phyloP scores from a whole-genome alignment of 768 basidiomycete species.

The Termitomyces sp. region DNA sequence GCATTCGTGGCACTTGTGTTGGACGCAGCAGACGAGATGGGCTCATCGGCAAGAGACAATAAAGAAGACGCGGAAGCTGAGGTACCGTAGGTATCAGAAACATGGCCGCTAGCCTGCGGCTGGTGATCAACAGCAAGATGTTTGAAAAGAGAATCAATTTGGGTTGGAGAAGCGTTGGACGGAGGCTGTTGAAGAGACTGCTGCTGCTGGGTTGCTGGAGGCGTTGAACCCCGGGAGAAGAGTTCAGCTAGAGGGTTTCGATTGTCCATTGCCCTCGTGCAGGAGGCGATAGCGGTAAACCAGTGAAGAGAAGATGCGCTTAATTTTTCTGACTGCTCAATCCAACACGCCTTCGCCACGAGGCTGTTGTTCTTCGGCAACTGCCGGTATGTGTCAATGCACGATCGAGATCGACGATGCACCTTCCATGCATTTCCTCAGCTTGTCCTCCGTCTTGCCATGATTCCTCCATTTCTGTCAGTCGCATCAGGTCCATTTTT shows the following conservation, averaged over 20 bases:
- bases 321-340: constrained; percentile 17
- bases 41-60: constrained; percentile 42
- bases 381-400: constrained; percentile 18
- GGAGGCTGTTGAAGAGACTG: constrained; percentile 31
- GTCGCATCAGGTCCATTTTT: neutral
- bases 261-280: constrained; percentile 30
- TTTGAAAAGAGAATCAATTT: constrained; percentile 68
- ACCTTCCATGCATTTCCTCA: neutral
- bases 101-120: constrained; percentile 14
- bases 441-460: neutral
- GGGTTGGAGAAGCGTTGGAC: constrained; percentile 44
- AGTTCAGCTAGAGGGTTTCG: constrained; percentile 42
- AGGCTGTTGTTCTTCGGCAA: constrained; percentile 31
- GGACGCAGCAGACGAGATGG: constrained; percentile 35
- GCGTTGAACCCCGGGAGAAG: constrained; percentile 51
- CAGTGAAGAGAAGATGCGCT: constrained; percentile 8
- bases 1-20: constrained; percentile 37
- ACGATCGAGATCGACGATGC: constrained; percentile 2
- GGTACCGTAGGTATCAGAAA: constrained; percentile 23
- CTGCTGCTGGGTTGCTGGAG: constrained; percentile 30
- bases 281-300: constrained; percentile 7
- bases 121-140: constrained; percentile 40
- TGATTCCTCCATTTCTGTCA: neutral
- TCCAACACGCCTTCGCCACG: constrained; percentile 40
- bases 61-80: constrained; percentile 33